Percentiles rank a stretch among this genome's conserved stretches.
These are phyloP conservation scores for Porodaedalea pini DNA, from an alignment of 1,284 basidiomycete species.

Conservation along the genomic window DNA sequence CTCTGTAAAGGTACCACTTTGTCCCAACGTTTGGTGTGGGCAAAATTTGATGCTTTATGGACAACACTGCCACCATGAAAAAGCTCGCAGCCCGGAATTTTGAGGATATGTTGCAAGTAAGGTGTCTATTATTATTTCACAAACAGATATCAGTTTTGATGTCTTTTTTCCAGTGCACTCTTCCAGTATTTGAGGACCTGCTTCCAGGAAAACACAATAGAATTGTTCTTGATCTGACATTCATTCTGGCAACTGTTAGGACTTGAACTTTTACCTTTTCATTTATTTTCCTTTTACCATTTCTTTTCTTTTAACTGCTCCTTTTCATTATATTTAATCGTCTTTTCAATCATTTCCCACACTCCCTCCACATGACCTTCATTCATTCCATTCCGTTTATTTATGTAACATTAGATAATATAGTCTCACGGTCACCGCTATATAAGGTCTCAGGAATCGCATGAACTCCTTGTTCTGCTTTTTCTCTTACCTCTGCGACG, in stretches of 20 bases:
- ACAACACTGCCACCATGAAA: constrained; percentile 32
- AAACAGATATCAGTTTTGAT: constrained; percentile 18
- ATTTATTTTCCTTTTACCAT: too few species aligned
- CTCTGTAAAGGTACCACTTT: constrained; percentile 26
- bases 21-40: constrained; percentile 32
- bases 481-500: too few species aligned
- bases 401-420: too few species aligned
- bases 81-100: constrained; percentile 34
- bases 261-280: too few species aligned
- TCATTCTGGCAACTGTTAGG: constrained; percentile 23
- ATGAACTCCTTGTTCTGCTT: too few species aligned
- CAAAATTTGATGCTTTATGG: constrained; percentile 31
- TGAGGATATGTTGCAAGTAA: constrained; percentile 35
- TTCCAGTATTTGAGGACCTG: constrained; percentile 36
- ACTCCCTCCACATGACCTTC: too few species aligned
- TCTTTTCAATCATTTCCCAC: too few species aligned
- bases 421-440: too few species aligned
- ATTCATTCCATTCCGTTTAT: too few species aligned
- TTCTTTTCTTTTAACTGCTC: too few species aligned
- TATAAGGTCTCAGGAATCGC: too few species aligned
- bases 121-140: constrained; percentile 13
- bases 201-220: constrained; percentile 29
- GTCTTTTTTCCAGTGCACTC: constrained; percentile 30
- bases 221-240: constrained; percentile 27
- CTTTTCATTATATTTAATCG: too few species aligned